A percentile compares a stretch with the other conserved stretches of the same genome.
Conservation (phyloP, 768 basidiomycete genomes). For the Lentinula boryana region DNA sequence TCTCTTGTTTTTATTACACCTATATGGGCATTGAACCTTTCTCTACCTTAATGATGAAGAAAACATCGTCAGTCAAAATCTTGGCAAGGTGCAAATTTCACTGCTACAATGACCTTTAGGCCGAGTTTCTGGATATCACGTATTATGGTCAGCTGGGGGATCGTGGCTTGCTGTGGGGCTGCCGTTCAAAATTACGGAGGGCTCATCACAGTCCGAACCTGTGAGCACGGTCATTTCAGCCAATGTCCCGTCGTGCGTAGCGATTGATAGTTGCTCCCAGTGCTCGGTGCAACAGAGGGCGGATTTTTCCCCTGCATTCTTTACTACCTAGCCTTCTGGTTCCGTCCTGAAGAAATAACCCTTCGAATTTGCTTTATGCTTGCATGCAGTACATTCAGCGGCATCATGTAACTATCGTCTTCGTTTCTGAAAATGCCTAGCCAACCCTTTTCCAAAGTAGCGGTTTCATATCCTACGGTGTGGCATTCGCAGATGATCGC, state of each 20-base stretch:
- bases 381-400: conserved; percentile 2
- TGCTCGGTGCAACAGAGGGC: conserved; percentile 1
- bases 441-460: not conserved
- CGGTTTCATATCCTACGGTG: conserved; percentile 2
- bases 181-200: conserved; percentile 1
- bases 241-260: not conserved
- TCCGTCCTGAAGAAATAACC: conserved; percentile 1
- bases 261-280: not conserved
- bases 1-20: conserved; percentile 1
- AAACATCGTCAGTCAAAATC: not conserved
- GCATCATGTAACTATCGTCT: not conserved
- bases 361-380: conserved; percentile 3
- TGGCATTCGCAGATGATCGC: conserved; percentile 1
- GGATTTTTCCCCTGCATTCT: conserved; percentile 4
- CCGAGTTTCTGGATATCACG: conserved; percentile 3
- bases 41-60: conserved; percentile 5
- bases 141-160: conserved; percentile 5
- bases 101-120: not conserved
- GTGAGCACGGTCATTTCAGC: not conserved
- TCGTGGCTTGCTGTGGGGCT: conserved; percentile 4
- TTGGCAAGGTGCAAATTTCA: not conserved
- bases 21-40: conserved; percentile 2
- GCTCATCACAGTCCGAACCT: not conserved
- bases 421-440: not conserved
- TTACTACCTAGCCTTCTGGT: conserved; percentile 3